Evolutionary conservation across 345 rosid genomes (phyloP).

Genomic region (Clarkia xantiana): DNA sequence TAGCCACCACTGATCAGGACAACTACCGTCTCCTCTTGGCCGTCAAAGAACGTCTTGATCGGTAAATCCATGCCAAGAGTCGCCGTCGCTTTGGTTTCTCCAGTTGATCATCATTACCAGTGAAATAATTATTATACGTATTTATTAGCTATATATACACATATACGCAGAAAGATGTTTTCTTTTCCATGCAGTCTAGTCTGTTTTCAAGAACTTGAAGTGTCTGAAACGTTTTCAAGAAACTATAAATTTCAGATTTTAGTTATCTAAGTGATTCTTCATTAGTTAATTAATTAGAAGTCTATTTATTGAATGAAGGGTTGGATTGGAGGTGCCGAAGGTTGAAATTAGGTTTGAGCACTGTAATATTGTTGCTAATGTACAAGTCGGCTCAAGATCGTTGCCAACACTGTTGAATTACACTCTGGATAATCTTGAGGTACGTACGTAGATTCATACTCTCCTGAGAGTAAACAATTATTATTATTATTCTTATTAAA

Average conservation of each 20-base stretch:
- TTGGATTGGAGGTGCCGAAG: slow-evolving; percentile 57
- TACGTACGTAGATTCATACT: slow-evolving; percentile 3
- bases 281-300: background rate
- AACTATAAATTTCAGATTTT: too few species aligned
- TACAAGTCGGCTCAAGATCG: slow-evolving; percentile 65
- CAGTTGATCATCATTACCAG: too few species aligned
- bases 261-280: background rate
- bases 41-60: slow-evolving; percentile 64
- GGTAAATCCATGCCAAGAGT: slow-evolving; percentile 14
- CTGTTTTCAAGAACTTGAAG: too few species aligned
- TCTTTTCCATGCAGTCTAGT: too few species aligned
- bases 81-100: too few species aligned
- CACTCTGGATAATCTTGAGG: slow-evolving; percentile 54
- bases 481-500: too few species aligned
- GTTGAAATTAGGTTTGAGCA: slow-evolving; percentile 66
- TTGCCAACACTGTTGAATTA: slow-evolving; percentile 70
- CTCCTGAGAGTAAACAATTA: too few species aligned
- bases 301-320: slow-evolving; percentile 22
- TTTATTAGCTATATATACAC: too few species aligned
- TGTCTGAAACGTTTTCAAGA: too few species aligned
- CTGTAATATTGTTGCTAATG: slow-evolving; percentile 43
- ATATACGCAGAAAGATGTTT: too few species aligned
- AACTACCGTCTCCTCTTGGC: slow-evolving; percentile 51
- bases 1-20: slow-evolving; percentile 79
- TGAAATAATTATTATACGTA: too few species aligned